Conservation (phyloP, 1,284 basidiomycete species). For the Vanrija humicola region DNA sequence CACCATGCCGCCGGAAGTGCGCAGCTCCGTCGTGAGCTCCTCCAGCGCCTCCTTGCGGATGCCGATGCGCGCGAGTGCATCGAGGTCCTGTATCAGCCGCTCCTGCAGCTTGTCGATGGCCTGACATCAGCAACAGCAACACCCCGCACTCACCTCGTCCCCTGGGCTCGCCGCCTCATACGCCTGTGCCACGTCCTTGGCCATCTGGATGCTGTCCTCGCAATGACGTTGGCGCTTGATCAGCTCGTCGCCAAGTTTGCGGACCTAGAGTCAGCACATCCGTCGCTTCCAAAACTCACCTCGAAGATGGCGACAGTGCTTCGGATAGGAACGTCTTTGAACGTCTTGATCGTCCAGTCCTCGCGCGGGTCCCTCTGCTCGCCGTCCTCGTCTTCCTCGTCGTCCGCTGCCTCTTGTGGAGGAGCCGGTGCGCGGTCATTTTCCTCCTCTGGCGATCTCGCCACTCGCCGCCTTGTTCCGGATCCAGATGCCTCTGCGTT, state of each 20-base stretch:
- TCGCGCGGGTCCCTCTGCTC: constrained; percentile 1
- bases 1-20: constrained; percentile 57
- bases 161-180: constrained; percentile 28
- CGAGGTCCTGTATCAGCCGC: constrained; percentile 2
- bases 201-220: constrained; percentile 12
- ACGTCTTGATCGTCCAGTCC: constrained; percentile 28
- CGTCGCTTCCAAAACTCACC: neutral
- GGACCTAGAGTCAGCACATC: neutral
- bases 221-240: constrained; percentile 13
- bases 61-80: constrained; percentile 8
- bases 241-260: constrained; percentile 12
- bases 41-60: constrained; percentile 51
- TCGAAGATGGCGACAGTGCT: neutral
- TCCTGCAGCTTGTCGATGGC: constrained; percentile 6
- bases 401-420: neutral
- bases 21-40: constrained; percentile 57
- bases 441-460: neutral
- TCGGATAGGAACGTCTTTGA: constrained; percentile 16
- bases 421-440: neutral
- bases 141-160: constrained; percentile 21
- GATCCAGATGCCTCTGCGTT: constrained; percentile 2
- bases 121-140: neutral
- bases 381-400: constrained; percentile 7
- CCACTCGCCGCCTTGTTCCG: neutral
- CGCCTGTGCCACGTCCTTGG: constrained; percentile 20